These are phyloP conservation scores for Comarum palustre DNA, from an alignment of 306 rosid genomes.

Conservation along the genomic window DNA sequence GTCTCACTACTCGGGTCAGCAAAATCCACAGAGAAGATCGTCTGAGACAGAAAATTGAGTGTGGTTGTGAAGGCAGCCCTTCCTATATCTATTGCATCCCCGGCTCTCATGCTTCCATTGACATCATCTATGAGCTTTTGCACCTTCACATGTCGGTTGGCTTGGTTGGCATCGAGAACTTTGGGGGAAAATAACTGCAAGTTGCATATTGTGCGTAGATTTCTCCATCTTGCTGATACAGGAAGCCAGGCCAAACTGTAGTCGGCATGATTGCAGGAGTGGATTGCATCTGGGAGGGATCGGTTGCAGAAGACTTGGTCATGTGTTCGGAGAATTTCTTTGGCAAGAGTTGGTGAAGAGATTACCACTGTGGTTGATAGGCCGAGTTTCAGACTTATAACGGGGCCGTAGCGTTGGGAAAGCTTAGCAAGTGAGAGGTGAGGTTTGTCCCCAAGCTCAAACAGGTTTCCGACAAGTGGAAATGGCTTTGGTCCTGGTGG, in stretches of 20 bases:
- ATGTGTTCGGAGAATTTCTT: constrained; percentile 28
- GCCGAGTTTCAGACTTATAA: constrained; percentile 37
- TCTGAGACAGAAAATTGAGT: constrained; percentile 26
- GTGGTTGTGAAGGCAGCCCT: constrained; percentile 9
- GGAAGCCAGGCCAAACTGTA: constrained; percentile 31
- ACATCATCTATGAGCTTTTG: constrained; percentile 9
- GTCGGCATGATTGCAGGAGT: constrained; percentile 8
- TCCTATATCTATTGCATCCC: constrained; percentile 23
- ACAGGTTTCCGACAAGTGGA: constrained; percentile 48
- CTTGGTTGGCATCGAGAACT: constrained; percentile 23
- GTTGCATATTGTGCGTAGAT: constrained; percentile 30
- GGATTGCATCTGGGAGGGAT: no score
- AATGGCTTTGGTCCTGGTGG: constrained; percentile 52
- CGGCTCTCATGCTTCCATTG: not conserved
- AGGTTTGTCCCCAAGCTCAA: constrained; percentile 38
- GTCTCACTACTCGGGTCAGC: constrained; percentile 13
- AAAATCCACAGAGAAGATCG: constrained; percentile 30
- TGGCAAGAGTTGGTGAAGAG: constrained; percentile 29
- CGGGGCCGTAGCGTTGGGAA: constrained; percentile 33
- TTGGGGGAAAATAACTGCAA: constrained; percentile 5
- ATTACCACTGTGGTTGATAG: constrained; percentile 17
- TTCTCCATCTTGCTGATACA: constrained; percentile 24
- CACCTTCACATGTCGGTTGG: constrained; percentile 13
- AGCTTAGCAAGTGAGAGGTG: constrained; percentile 36
- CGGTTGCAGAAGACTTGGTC: constrained; percentile 36